phyloP scores from a whole-genome alignment of 176 grass and related monocot species.

The Eleusine coracana region DNA sequence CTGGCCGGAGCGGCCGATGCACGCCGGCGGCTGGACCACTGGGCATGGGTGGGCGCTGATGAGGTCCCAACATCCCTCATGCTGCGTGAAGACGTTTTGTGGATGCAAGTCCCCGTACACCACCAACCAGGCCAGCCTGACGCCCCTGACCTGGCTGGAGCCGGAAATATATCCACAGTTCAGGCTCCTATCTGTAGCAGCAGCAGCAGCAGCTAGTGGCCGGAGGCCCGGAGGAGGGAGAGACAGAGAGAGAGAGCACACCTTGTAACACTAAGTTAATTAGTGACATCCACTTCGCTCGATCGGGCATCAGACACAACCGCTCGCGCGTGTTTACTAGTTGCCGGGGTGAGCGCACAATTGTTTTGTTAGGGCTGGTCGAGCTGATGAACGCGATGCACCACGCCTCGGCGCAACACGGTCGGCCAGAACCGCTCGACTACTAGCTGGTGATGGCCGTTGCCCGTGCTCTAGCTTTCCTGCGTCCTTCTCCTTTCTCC shows the following conservation, averaged over 20 bases:
- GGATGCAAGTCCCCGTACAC: slow-evolving; percentile 1
- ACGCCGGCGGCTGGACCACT: slow-evolving; percentile 24
- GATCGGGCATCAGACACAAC: background rate
- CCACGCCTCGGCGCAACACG: too few relatives aligned
- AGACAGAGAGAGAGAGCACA: background rate
- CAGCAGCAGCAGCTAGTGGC: background rate
- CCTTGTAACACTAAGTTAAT: too few relatives aligned
- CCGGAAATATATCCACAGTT: background rate
- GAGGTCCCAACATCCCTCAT: background rate
- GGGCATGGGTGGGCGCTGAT: background rate
- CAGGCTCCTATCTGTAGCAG: background rate
- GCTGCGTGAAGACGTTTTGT: background rate
- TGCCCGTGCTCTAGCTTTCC: background rate
- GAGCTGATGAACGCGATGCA: too few relatives aligned
- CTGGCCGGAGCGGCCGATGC: background rate
- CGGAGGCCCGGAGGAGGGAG: background rate
- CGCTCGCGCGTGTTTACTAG: too few relatives aligned
- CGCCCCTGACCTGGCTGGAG: background rate
- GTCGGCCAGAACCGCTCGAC: background rate
- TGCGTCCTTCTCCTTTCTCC: background rate
- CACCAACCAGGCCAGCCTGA: background rate
- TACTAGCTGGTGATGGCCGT: background rate
- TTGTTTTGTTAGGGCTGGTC: too few relatives aligned
- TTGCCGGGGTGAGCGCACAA: too few relatives aligned
- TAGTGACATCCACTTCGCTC: too few relatives aligned